Conservation (phyloP, 2,329 filamentous ascomycete species). For the Colletotrichum lupini region DNA sequence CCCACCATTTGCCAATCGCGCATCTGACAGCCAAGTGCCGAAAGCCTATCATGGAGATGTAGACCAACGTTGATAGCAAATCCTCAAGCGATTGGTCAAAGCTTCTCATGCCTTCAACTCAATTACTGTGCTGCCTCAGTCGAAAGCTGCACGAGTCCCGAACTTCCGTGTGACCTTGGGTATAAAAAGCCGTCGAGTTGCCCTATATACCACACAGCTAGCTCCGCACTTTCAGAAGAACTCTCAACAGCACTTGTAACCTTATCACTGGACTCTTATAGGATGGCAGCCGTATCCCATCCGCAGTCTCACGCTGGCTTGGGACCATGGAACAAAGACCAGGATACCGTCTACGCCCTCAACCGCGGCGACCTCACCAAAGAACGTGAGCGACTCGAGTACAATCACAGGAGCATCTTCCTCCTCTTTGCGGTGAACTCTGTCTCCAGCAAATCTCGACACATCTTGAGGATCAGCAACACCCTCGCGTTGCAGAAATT, state of each 20-base stretch:
- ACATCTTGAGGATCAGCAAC: not conserved
- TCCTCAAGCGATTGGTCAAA: not conserved
- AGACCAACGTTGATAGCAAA: not conserved
- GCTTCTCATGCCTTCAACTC: not conserved
- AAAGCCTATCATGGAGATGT: not conserved
- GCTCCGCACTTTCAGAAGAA: accelerated
- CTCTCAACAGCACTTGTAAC: not conserved
- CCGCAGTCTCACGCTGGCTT: not conserved
- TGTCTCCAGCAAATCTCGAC: conserved; percentile 1
- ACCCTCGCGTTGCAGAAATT: conserved; percentile 33
- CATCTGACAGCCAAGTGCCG: not conserved
- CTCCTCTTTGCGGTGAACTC: conserved; percentile 8
- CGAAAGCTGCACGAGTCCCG: not conserved
- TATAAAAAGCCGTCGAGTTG: not conserved
- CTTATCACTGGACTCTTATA: not conserved
- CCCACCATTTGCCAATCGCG: not conserved
- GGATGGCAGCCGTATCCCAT: not conserved
- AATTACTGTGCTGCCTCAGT: not conserved
- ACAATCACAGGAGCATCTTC: conserved; percentile 17
- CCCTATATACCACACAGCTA: accelerated
- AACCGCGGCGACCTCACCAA: conserved; percentile 9
- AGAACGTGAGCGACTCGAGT: conserved; percentile 17
- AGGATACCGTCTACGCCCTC: conserved; percentile 12
- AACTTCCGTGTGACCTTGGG: not conserved
- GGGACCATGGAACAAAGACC: conserved; percentile 7